phyloP scores from a whole-genome alignment of 805 yeast genomes.

The Saturnispora besseyi region DNA sequence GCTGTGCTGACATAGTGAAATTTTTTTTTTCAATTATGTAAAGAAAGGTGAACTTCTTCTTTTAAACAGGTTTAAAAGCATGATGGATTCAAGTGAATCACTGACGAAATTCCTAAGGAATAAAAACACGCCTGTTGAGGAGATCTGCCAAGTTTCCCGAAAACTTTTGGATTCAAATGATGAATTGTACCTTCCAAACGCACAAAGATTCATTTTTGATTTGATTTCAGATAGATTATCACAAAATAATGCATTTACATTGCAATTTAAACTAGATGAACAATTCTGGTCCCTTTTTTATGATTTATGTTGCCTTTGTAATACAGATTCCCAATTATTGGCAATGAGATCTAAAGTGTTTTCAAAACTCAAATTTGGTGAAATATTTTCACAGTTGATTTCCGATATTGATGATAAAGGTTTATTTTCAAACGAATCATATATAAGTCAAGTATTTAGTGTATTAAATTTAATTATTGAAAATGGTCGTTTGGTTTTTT shows the following conservation, averaged over 20 bases:
- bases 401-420: constrained; percentile 13
- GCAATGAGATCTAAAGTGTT: constrained; percentile 33
- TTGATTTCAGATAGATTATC: constrained; percentile 52
- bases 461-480: constrained; percentile 15
- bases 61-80: neutral
- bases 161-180: constrained; percentile 25
- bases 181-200: constrained; percentile 45
- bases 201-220: constrained; percentile 46
- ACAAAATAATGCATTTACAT: constrained; percentile 31
- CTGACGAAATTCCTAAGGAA: constrained; percentile 52
- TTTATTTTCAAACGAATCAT: constrained; percentile 17
- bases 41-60: neutral
- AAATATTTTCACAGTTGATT: constrained; percentile 25
- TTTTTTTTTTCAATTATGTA: neutral
- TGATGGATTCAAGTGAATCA: constrained; percentile 34
- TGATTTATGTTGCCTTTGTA: constrained; percentile 21
- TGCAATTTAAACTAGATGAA: constrained; percentile 34
- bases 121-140: constrained; percentile 35
- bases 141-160: constrained; percentile 31
- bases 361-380: constrained; percentile 35
- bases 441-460: constrained; percentile 17
- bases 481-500: constrained; percentile 12
- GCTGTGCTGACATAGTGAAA: neutral
- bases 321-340: constrained; percentile 15
- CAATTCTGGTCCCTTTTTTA: constrained; percentile 45